phyloP scores from a whole-genome alignment of 2,329 filamentous ascomycete genomes.

The Ceratocystis cacaofunesta region DNA sequence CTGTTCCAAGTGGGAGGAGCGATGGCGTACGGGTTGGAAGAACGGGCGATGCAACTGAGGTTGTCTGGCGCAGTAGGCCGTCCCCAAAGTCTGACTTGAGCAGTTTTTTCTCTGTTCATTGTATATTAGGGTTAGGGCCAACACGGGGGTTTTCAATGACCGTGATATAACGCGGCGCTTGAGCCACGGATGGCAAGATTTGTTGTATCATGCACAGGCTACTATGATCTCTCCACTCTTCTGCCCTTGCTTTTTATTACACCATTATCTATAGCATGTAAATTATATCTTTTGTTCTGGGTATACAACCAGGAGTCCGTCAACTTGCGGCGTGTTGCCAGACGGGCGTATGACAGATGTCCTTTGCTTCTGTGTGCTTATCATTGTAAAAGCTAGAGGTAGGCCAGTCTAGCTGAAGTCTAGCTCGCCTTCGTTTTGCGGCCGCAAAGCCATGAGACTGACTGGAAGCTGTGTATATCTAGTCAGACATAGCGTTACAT shows the following conservation, averaged over 20 bases:
- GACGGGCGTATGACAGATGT: too few relatives aligned
- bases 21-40: slow-evolving; percentile 84
- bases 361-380: too few relatives aligned
- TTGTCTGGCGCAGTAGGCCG: background rate
- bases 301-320: too few relatives aligned
- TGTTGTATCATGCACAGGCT: background rate
- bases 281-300: background rate
- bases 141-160: background rate
- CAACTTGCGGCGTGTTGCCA: too few relatives aligned
- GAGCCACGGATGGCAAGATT: background rate
- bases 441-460: too few relatives aligned
- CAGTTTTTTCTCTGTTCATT: background rate
- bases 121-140: background rate
- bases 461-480: too few relatives aligned
- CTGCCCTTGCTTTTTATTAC: background rate
- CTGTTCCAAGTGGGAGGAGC: slow-evolving; percentile 78
- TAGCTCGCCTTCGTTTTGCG: too few relatives aligned
- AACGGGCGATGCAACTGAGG: slow-evolving; percentile 46
- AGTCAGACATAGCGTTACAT: too few relatives aligned
- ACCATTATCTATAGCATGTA: too few relatives aligned
- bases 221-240: background rate
- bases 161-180: background rate
- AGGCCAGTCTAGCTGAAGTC: too few relatives aligned
- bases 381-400: too few relatives aligned
- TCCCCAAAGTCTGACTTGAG: too few relatives aligned